A percentile compares a stretch with the other conserved stretches of the same genome.
phyloP scores from a whole-genome alignment of 1,284 basidiomycete genomes.

The Tilletia setariae region DNA sequence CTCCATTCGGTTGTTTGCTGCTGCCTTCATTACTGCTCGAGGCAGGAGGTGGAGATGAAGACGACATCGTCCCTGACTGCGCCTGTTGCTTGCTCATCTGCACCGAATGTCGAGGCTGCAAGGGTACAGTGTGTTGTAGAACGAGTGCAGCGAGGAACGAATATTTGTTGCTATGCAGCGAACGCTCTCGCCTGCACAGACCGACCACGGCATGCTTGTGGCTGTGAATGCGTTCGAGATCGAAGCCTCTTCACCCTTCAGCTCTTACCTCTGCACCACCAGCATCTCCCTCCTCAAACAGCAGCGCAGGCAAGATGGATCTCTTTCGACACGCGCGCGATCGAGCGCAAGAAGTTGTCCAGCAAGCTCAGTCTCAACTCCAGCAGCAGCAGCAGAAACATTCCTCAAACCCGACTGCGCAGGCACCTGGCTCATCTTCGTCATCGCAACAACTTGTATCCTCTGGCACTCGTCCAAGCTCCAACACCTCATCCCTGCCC shows the following conservation, averaged over 20 bases:
- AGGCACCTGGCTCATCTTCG: not conserved
- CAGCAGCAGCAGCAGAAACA: conserved; percentile 20
- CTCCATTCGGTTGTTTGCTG: not conserved
- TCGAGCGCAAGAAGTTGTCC: conserved; percentile 41
- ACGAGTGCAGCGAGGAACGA: not conserved
- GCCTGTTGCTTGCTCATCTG: no score
- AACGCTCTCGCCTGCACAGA: no score
- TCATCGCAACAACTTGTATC: conserved; percentile 20
- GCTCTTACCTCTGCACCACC: conserved; percentile 24
- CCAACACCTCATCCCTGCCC: conserved; percentile 15
- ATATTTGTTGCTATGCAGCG: conserved; percentile 22
- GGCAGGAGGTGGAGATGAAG: no score
- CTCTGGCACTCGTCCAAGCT: conserved; percentile 27
- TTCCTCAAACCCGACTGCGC: not conserved
- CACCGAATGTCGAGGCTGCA: no score
- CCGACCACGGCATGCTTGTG: no score
- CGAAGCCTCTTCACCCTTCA: conserved; percentile 25
- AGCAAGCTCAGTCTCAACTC: conserved; percentile 14
- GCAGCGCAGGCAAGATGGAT: not conserved
- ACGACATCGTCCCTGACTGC: no score
- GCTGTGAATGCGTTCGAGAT: conserved; percentile 56
- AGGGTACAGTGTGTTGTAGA: no score
- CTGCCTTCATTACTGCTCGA: no score
- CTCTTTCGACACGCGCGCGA: conserved; percentile 42
- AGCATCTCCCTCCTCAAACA: not conserved